Conservation (phyloP, 306 rosid genomes). For the Mimosa pudica region DNA sequence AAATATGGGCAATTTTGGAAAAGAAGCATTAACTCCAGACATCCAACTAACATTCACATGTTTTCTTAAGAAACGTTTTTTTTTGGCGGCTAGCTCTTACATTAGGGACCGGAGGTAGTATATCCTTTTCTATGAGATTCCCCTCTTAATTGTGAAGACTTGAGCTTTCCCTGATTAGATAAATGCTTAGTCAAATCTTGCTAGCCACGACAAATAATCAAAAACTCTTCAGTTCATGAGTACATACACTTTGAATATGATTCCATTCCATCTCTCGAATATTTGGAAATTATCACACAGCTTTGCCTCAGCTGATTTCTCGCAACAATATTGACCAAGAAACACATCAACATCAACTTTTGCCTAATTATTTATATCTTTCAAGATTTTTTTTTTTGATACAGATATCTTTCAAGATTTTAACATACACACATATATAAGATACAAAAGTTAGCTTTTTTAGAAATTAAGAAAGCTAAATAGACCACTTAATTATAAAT, state of each 20-base stretch:
- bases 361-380: background rate
- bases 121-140: background rate
- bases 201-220: background rate
- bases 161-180: too few species aligned
- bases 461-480: too few species aligned
- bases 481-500: too few species aligned
- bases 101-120: too few species aligned
- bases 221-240: background rate
- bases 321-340: slow-evolving; percentile 10
- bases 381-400: too few species aligned
- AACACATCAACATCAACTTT: slow-evolving; percentile 26
- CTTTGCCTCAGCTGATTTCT: background rate
- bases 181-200: background rate
- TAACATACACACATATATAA: too few species aligned
- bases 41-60: too few species aligned
- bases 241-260: background rate
- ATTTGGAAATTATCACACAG: background rate
- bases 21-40: too few species aligned
- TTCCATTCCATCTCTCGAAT: background rate
- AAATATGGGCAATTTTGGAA: too few species aligned
- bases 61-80: too few species aligned
- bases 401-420: background rate
- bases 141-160: background rate
- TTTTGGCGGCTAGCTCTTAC: too few species aligned
- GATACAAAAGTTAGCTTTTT: too few species aligned